Evolutionary conservation across 441 rosid species (phyloP), one percentile per base, ranked within the genome.

Genomic region (Rhodomyrtus psidioides): DNA sequence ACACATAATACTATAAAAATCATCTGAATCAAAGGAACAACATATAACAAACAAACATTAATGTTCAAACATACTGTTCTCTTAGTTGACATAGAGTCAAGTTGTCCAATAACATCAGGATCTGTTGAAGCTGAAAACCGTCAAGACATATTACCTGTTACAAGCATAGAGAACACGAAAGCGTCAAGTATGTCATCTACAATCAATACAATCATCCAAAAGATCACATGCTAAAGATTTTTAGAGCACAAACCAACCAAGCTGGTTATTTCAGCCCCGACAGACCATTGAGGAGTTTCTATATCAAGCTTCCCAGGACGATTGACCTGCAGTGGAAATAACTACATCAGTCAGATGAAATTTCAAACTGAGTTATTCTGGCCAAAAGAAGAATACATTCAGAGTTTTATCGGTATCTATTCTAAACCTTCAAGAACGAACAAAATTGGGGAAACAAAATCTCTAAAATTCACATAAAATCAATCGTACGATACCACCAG

Each of bases 261-360:
- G 90, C 90, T 88, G 87, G 93, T 89, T 84, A 96, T 83, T 88
- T 95, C 96, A 60, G 96, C 95, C 76, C 89, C 87, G 89, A 97
- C 88, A 57, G 96, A 94, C 90, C 92, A 96, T 91, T 96, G 98
- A 56, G 98, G 98, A 85, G 92, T 88, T 90, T 94, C 95, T 82
- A 89, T 88, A 87, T 91, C 92, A 89, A 93, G 94, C 91, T 92
- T 94, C 88, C 95, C 99, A 85, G 95, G 92, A 89, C 93, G 94
- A 88, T 94, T 92, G 86, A 95, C 94, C 99, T 97, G 90, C 83
- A 84, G 42, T 21, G 49, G 79, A 70, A 39, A 70, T 39, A 70
- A 70, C 49, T 39, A 34, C 79, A 39, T 39, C n/a, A 6, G n/a
- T 39, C n/a, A 39, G 79, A 42, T 42, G 83, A 83, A 57, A 83